Evolutionary conservation across 1,139 yeast genomes (phyloP).

Genomic region (Kodamaea sp.): DNA sequence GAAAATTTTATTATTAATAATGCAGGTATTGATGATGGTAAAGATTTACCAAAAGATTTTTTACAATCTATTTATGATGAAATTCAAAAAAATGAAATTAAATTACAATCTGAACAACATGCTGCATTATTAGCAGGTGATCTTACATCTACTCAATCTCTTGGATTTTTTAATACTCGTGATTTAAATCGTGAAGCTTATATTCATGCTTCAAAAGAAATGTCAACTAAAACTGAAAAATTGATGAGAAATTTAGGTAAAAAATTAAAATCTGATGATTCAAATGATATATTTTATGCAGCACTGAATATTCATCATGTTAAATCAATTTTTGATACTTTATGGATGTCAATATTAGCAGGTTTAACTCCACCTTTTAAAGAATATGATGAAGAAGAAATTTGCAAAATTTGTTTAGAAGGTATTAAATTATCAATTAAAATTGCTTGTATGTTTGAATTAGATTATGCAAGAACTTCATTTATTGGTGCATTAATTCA

Average conservation of each 20-base stretch:
- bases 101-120: conserved; percentile 88
- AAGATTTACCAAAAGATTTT: conserved; percentile 74
- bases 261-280: conserved; percentile 30
- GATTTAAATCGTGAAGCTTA: conserved; percentile 84
- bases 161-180: conserved; percentile 71
- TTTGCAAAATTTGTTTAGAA: conserved; percentile 70
- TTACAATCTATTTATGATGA: conserved; percentile 69
- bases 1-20: conserved; percentile 85
- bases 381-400: conserved; percentile 77
- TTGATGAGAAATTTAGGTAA: conserved; percentile 70
- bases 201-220: conserved; percentile 86
- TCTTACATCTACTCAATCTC: conserved; percentile 33
- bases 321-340: conserved; percentile 84
- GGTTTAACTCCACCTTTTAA: conserved; percentile 92
- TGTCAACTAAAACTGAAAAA: conserved; percentile 84
- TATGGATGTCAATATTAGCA: conserved; percentile 97
- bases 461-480: conserved; percentile 82
- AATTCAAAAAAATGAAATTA: conserved; percentile 79
- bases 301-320: conserved; percentile 88
- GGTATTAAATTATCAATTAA: conserved; percentile 81
- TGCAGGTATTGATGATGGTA: conserved; percentile 90
- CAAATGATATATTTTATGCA: conserved; percentile 32
- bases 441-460: conserved; percentile 79
- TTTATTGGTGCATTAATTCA: conserved; percentile 88
- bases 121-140: conserved; percentile 80